Base-by-base conservation (phyloP, 2,329 filamentous ascomycete genomes). In the Exserohilum rostratum region DNA sequence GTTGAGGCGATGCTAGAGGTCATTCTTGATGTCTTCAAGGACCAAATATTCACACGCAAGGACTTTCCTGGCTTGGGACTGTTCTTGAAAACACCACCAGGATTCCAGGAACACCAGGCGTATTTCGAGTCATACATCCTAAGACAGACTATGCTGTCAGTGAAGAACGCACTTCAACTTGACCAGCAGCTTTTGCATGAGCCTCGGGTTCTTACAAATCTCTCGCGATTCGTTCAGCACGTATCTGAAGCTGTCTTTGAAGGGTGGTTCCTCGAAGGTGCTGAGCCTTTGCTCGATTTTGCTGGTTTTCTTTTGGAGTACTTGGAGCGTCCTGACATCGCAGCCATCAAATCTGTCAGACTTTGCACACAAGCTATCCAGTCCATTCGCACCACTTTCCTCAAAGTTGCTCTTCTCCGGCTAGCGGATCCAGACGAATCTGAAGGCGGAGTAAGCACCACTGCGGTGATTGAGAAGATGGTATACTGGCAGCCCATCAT, bases 401-500 rank as follows among this genome's bases (percentile, higher is more conserved):
- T 96, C 18, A 87, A 89, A 57, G 84, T 96, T 5, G 86, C 92
- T 5, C 80, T 98, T 15, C 82, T 97, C 29, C 85, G 88, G 56
- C 81, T 99, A 4, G 96, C 93, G 0, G 91, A 96, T 64, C 83
- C 93, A 46, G 90, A 96, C 45, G 87, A 89, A 30, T 76, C 82
- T 1, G 80, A 86, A 48, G 81, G 83, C 2, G 84, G 89, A 53
- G 72, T 77, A 6, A 87, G 91, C 43, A 86, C 87, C 0, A 82
- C 89, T 22, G 79, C 83, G 0, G 91, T 96, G 53, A 85, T 99
- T 74, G 84, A 90, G 55, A 93, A 92, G 70, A 85, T 99, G 66
- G 86, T 91, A 0, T 98, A 97, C 74, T 99, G 95, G 95, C 95
- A 98, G 72, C 92, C 91, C 17, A 90, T 96, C 15, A 86, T 99